Percentiles rank a stretch among this genome's conserved stretches.
phyloP scores from a whole-genome alignment of 331 rosid genomes.

The Pyracantha coccinea region DNA sequence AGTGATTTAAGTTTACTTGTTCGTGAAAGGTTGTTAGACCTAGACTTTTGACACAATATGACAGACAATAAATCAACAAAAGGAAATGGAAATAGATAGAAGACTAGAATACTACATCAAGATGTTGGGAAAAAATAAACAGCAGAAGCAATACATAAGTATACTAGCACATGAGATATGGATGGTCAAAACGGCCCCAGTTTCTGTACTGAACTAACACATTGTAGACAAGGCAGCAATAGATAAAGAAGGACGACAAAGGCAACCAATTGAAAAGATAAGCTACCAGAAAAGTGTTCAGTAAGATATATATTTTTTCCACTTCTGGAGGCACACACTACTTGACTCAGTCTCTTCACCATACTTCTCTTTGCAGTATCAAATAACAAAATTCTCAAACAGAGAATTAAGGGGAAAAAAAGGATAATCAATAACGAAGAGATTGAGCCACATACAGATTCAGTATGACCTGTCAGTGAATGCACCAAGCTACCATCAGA shows the following conservation, averaged over 20 bases:
- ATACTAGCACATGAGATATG: background rate
- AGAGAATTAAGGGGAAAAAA: background rate
- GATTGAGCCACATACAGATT: conserved; percentile 61
- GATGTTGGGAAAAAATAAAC: background rate
- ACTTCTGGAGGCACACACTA: background rate
- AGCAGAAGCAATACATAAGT: background rate
- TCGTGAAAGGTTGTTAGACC: too few species aligned
- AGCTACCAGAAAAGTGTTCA: background rate
- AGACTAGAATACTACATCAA: background rate
- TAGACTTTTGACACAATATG: background rate
- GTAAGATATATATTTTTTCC: background rate
- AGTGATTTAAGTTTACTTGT: background rate
- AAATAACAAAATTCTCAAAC: background rate
- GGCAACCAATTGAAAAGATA: background rate
- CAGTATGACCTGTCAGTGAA: conserved; percentile 92
- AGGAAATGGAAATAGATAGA: background rate
- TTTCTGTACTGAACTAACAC: background rate
- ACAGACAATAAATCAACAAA: background rate
- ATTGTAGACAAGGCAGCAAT: background rate
- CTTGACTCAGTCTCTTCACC: background rate
- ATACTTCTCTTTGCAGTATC: conserved; percentile 8
- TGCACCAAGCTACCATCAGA: conserved; percentile 97
- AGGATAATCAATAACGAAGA: conserved; percentile 4
- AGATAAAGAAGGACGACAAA: background rate
- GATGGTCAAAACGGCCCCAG: background rate